These are phyloP conservation scores for Colletotrichum kahawae DNA, from an alignment of 2,329 filamentous ascomycete genomes.

Conservation along the genomic window DNA sequence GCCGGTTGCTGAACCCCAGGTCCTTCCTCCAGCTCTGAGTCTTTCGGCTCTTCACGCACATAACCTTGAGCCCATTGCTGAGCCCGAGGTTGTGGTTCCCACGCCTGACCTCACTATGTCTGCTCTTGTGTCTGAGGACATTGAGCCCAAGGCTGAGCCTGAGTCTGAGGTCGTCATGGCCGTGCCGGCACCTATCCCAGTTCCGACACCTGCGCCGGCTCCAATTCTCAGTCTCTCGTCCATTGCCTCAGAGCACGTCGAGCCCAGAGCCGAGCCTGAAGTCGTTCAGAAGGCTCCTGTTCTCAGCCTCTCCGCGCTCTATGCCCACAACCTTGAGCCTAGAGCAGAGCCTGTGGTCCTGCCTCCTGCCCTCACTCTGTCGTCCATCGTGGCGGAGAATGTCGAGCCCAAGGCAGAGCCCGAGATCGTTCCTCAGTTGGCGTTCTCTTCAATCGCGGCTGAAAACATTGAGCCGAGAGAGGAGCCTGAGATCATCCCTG, in stretches of 20 bases:
- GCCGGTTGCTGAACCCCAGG: slow-evolving; percentile 28
- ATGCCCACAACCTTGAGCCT: slow-evolving; percentile 16
- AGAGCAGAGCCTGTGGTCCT: slow-evolving; percentile 30
- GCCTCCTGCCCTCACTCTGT: slow-evolving; percentile 31
- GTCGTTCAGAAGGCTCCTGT: slow-evolving; percentile 21
- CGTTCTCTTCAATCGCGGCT: slow-evolving; percentile 28
- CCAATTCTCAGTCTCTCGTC: slow-evolving; percentile 35
- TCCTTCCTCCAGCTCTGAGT: slow-evolving; percentile 29
- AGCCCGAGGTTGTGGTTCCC: slow-evolving; percentile 33
- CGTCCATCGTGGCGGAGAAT: slow-evolving; percentile 35
- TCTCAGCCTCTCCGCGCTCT: slow-evolving; percentile 23
- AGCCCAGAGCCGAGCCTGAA: slow-evolving; percentile 34
- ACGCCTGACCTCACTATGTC: slow-evolving; percentile 32
- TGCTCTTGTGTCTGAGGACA: slow-evolving; percentile 32
- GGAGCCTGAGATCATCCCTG: slow-evolving; percentile 35
- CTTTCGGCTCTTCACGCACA: slow-evolving; percentile 37
- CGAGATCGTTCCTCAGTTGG: slow-evolving; percentile 20
- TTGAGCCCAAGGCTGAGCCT: slow-evolving; percentile 38
- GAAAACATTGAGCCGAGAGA: slow-evolving; percentile 34
- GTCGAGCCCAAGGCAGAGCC: slow-evolving; percentile 33
- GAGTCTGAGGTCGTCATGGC: slow-evolving; percentile 22
- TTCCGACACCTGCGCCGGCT: slow-evolving; percentile 14
- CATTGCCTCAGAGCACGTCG: slow-evolving; percentile 40
- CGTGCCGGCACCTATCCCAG: slow-evolving; percentile 20
- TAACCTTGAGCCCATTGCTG: slow-evolving; percentile 30